Evolutionary conservation across 768 basidiomycete genomes (phyloP), one percentile per base, ranked within the genome.

Genomic region (Termitomyces sp.): DNA sequence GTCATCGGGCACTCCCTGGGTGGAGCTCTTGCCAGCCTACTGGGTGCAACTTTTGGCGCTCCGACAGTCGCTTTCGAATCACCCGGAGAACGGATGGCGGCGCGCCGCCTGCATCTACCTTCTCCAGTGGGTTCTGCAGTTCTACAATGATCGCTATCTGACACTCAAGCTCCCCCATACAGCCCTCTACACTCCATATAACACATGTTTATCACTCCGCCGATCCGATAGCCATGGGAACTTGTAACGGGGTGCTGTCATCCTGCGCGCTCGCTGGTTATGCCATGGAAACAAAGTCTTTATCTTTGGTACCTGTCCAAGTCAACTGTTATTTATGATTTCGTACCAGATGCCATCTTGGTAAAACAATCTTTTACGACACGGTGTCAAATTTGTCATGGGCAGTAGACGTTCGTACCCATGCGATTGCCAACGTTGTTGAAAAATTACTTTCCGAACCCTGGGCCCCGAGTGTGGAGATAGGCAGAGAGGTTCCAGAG

Each of bases 191-290:
- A 10, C 84, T 87, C 16, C 90, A 90, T 63, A 79, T 97, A 60
- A 94, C 90, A 0, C 95, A 98, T 70, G 77, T 98, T 30, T 97
- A 90, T 71, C 92, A 97, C 67, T 96, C 88, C 22, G 95, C 94
- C 28, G 95, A 98, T 71, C 95, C 95, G 5, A 90, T 98, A 52
- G 84, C 95, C 20, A 92, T 92, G 86, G 90, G 90, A 36, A 87
- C 85, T 8, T 94, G 92, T 71, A 94, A 83, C 56, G 92, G 92
- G 14, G 75, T 90, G 2, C 65, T 90, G 0, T 94, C 90, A 0
- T 82, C 86, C 1, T 98, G 95, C 67, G 85, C 89, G 3, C 71
- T 92, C 10, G 91, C 80, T 22, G 95, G 95, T n/a, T 97, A 90
- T 66, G 95, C 92, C 3, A 79, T 94, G 79, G 92, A 94, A 71